Conservation (phyloP, 139 green algal genomes). For the Auxenochlorella pyrenoidosa region DNA sequence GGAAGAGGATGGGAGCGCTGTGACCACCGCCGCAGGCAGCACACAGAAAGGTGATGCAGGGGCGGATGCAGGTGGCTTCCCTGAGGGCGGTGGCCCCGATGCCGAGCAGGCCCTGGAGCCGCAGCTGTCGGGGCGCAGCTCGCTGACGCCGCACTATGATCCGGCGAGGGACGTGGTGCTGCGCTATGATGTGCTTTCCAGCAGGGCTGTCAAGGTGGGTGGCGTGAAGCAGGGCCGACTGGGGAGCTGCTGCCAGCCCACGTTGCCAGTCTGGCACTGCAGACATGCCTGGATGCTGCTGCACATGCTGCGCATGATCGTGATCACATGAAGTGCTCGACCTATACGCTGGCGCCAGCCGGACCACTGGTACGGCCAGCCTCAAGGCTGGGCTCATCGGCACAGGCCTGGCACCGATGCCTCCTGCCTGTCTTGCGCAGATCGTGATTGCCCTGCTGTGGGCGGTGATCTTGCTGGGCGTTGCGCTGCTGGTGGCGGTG, state of each 20-base stretch:
- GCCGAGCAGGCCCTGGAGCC: not conserved
- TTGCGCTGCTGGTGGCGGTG: not conserved
- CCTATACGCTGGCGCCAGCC: no score
- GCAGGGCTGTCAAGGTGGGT: not conserved
- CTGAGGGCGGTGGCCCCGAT: not conserved
- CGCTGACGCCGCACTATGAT: not conserved
- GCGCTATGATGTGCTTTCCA: constrained; percentile 1
- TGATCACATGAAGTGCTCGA: no score
- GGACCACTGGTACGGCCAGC: not conserved
- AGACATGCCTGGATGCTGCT: not conserved
- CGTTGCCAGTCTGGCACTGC: not conserved
- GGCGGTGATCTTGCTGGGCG: not conserved
- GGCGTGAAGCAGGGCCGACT: no score
- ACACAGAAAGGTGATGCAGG: no score
- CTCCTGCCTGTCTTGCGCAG: not conserved
- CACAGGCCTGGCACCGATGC: no score
- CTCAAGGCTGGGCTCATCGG: no score
- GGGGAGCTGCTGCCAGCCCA: not conserved
- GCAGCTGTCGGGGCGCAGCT: not conserved
- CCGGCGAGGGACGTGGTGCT: not conserved
- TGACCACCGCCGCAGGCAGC: not conserved
- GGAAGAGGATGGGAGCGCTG: no score
- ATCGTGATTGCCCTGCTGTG: constrained; percentile 1
- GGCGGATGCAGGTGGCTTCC: no score
- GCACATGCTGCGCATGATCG: no score